These are phyloP conservation scores for Pseudogymnoascus sp. DNA, from an alignment of 2,329 filamentous ascomycete genomes.

Conservation along the genomic window DNA sequence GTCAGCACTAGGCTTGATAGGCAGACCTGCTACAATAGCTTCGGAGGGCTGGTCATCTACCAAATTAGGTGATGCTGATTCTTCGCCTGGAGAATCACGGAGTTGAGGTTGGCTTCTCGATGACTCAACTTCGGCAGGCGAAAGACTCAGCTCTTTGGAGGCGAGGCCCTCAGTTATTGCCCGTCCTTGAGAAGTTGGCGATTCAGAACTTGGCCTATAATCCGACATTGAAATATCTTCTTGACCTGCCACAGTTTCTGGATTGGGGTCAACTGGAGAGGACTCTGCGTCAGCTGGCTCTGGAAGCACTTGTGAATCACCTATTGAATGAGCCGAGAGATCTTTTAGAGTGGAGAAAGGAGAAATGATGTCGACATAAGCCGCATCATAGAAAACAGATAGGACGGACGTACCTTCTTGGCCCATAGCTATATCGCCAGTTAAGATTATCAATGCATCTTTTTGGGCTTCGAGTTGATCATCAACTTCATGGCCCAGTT, in stretches of 20 bases:
- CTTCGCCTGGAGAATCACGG: not conserved
- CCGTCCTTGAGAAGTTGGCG: not conserved
- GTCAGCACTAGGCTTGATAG: not conserved
- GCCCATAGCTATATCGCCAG: constrained; percentile 20
- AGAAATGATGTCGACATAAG: not conserved
- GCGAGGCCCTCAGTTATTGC: not conserved
- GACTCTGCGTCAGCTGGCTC: not conserved
- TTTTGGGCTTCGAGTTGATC: constrained; percentile 29
- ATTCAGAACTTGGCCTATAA: not conserved
- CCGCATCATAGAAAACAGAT: not conserved
- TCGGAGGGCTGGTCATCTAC: not conserved
- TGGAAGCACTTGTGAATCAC: constrained; percentile 9
- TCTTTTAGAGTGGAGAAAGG: not conserved
- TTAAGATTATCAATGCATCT: constrained; percentile 27
- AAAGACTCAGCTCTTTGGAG: not conserved
- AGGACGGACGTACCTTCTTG: constrained; percentile 11
- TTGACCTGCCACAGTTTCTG: not conserved
- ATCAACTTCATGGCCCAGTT: constrained; percentile 29
- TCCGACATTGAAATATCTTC: not conserved
- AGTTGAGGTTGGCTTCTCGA: not conserved
- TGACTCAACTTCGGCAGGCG: not conserved
- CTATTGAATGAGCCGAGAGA: constrained; percentile 20
- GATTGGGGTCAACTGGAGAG: not conserved
- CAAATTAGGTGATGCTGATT: not conserved
- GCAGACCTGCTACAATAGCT: not conserved